phyloP scores from a whole-genome alignment of 805 yeast genomes.

The Candida coleopterorum region DNA sequence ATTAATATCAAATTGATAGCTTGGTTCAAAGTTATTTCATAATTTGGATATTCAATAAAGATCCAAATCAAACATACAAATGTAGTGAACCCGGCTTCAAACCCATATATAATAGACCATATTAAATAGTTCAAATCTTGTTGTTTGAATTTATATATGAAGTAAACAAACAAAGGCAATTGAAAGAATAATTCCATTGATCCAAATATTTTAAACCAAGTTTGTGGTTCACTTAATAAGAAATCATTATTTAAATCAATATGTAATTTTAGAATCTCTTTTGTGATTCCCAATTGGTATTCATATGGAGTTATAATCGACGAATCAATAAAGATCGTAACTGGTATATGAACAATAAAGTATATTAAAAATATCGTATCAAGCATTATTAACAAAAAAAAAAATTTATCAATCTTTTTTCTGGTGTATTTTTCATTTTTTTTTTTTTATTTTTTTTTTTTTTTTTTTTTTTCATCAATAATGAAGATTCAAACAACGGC shows the following conservation, averaged over 20 bases:
- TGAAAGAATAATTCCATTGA: constrained; percentile 70
- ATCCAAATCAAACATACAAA: constrained; percentile 62
- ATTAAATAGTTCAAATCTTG: constrained; percentile 12
- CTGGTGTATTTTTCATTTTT: not conserved
- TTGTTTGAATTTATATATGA: constrained; percentile 21
- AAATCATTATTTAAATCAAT: constrained; percentile 65
- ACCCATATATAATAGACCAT: constrained; percentile 62
- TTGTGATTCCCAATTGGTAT: constrained; percentile 46
- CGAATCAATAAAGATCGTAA: constrained; percentile 73
- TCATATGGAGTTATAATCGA: constrained; percentile 58
- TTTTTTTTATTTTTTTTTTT: not conserved
- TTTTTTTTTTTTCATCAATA: constrained; percentile 5
- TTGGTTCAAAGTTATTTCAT: constrained; percentile 37
- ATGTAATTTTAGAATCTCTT: constrained; percentile 52
- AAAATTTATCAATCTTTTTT: no score
- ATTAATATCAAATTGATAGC: constrained; percentile 42
- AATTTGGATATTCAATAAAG: constrained; percentile 23
- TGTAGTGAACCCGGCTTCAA: constrained; percentile 81
- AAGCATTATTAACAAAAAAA: no score
- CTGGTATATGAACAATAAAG: constrained; percentile 65
- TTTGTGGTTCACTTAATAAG: constrained; percentile 52
- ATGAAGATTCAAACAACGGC: constrained; percentile 71
- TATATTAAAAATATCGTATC: constrained; percentile 45
- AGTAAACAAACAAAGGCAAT: constrained; percentile 66
- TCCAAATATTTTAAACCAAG: constrained; percentile 74